A percentile compares a stretch with the other conserved stretches of the same genome.
phyloP scores from a whole-genome alignment of 1,284 basidiomycete genomes.

The Porogramme epimiltina region DNA sequence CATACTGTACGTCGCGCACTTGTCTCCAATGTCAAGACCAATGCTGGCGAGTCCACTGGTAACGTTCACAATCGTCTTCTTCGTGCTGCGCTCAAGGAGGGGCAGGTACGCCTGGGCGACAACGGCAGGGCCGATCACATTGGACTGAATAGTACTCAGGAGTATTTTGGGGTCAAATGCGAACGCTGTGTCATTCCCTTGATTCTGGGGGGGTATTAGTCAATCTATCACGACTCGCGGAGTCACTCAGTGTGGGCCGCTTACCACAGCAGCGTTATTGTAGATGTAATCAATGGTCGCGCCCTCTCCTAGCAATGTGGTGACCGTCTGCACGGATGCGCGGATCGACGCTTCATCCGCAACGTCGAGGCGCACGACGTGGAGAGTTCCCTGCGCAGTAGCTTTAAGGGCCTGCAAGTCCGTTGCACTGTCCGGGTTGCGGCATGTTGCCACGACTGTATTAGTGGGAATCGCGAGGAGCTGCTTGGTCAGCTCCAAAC shows the following conservation, averaged over 20 bases:
- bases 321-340: slow-evolving; percentile 22
- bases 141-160: slow-evolving; percentile 27
- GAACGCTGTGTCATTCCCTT: slow-evolving; percentile 28
- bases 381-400: slow-evolving; percentile 27
- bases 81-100: slow-evolving; percentile 31
- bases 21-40: slow-evolving; percentile 24
- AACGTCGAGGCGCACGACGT: slow-evolving; percentile 38
- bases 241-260: too few species aligned
- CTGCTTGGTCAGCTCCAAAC: slow-evolving; percentile 39
- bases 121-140: slow-evolving; percentile 37
- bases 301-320: slow-evolving; percentile 28
- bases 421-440: slow-evolving; percentile 32
- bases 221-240: too few species aligned
- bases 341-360: slow-evolving; percentile 30
- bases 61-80: slow-evolving; percentile 39
- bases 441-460: slow-evolving; percentile 40
- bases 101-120: slow-evolving; percentile 34
- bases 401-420: slow-evolving; percentile 27
- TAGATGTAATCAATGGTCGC: slow-evolving; percentile 39
- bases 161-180: slow-evolving; percentile 15
- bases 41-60: slow-evolving; percentile 35
- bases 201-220: slow-evolving; percentile 16
- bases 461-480: slow-evolving; percentile 33
- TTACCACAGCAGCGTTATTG: slow-evolving; percentile 41
- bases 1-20: slow-evolving; percentile 31